Percentiles rank a stretch among this genome's conserved stretches.
Evolutionary conservation across 768 basidiomycete species (phyloP).

Genomic region (Tremella fuciformis): DNA sequence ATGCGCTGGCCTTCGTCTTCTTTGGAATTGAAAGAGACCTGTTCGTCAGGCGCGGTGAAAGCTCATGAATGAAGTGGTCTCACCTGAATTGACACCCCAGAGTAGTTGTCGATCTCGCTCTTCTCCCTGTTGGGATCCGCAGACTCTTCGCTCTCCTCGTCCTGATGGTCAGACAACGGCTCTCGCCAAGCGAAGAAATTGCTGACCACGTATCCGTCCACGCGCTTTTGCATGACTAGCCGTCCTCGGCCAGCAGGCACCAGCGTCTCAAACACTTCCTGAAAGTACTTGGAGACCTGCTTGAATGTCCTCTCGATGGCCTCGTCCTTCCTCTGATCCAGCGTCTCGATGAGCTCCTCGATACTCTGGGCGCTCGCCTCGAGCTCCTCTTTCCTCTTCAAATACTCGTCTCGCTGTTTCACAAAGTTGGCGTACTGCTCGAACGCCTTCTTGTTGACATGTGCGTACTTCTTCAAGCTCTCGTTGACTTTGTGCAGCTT

Average conservation of each 20-base stretch:
- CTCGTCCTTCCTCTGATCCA: slow-evolving; percentile 96
- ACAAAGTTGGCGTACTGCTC: slow-evolving; percentile 98
- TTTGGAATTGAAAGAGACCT: slow-evolving; percentile 99
- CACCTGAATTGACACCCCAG: slow-evolving; percentile 92
- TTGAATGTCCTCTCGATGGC: slow-evolving; percentile 98
- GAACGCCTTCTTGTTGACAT: slow-evolving; percentile 99
- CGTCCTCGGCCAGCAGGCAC: slow-evolving; percentile 90
- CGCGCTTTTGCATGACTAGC: slow-evolving; percentile 84
- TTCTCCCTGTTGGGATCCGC: slow-evolving; percentile 36
- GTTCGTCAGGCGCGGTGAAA: background rate
- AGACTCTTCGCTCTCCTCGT: slow-evolving; percentile 50
- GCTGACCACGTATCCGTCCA: slow-evolving; percentile 66
- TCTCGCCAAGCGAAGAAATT: background rate
- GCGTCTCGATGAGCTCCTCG: slow-evolving; percentile 83
- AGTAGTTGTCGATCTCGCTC: slow-evolving; percentile 78
- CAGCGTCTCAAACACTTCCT: slow-evolving; percentile 92
- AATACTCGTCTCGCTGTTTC: slow-evolving; percentile 88
- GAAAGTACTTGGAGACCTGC: slow-evolving; percentile 94
- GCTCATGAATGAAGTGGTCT: slow-evolving; percentile 4
- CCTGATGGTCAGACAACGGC: slow-evolving; percentile 18
- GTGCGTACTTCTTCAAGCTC: slow-evolving; percentile 88
- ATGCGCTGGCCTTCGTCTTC: slow-evolving; percentile 94
- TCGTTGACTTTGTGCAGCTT: slow-evolving; percentile 91
- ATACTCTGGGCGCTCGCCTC: slow-evolving; percentile 87
- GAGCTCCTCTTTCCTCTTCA: slow-evolving; percentile 81